Evolutionary conservation across 2,329 filamentous ascomycete species (phyloP).

Genomic region (Ophiocordyceps unilateralis): DNA sequence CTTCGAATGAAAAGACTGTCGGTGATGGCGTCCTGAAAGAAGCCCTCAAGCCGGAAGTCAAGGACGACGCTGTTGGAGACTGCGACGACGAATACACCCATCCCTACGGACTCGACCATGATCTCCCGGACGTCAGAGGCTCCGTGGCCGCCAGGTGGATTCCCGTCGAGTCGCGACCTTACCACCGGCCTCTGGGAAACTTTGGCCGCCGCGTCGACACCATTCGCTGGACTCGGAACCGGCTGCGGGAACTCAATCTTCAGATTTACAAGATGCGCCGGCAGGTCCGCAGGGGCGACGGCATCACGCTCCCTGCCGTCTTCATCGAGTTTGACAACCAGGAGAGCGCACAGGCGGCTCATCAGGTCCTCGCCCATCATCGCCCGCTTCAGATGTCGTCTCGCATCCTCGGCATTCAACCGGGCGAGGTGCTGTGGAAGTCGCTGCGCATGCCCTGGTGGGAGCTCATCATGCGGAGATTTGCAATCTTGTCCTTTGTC

Average conservation of each 20-base stretch:
- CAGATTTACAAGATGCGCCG: conserved; percentile 48
- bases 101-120: conserved; percentile 16
- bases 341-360: conserved; percentile 70
- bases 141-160: conserved; percentile 59
- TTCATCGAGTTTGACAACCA: conserved; percentile 84
- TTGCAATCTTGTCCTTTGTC: conserved; percentile 55
- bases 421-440: conserved; percentile 73
- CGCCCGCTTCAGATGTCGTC: conserved; percentile 75
- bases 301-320: conserved; percentile 53
- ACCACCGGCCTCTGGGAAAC: conserved; percentile 48
- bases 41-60: neutral
- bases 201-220: conserved; percentile 85
- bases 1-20: neutral
- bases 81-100: conserved; percentile 18
- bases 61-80: conserved; percentile 1
- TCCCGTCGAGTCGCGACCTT: conserved; percentile 53
- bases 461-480: conserved; percentile 60
- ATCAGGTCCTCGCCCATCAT: conserved; percentile 75
- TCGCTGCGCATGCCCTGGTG: conserved; percentile 75
- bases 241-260: conserved; percentile 20
- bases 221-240: conserved; percentile 67
- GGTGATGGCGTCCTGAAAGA: neutral
- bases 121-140: conserved; percentile 22
- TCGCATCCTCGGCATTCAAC: conserved; percentile 67
- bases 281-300: conserved; percentile 55